Base-by-base conservation (phyloP, 2,329 filamentous ascomycete genomes). In the Cercospora sesami region DNA sequence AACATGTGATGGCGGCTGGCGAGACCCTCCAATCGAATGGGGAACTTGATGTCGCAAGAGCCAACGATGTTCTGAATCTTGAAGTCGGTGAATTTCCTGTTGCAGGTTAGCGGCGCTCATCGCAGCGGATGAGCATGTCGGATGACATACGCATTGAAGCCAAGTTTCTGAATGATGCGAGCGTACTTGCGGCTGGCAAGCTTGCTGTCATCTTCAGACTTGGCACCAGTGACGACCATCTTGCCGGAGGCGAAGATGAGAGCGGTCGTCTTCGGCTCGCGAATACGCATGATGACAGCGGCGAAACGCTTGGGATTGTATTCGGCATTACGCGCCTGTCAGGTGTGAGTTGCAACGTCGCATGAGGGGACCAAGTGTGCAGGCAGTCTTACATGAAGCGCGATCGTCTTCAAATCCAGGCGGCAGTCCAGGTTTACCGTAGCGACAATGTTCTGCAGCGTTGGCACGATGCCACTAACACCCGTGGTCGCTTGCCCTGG, bases 31-130 rank as follows among this genome's bases (percentile, higher is more conserved):
- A 99, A 86, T 74, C 95, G 93, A 75, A 99, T 97, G 64, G 95
- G 95, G 84, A 99, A 99, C 86, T 97, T 97, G 86, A 99, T 97
- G 80, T 99, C 95, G 81, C 94, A 98, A 69, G 93, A 97, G 72
- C 95, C 95, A 73, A 99, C 95, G 73, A 99, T 98, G 83, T 99
- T 99, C 85, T 97, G 94, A 78, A 99, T 99, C 88, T 98, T 99
- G 85, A 99, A 99, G 81, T 99, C 95, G 74, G 94, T 97, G 82
- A 99, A 98, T 88, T 97, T 97, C 18, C 53, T 59, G 63, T 5
- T 36, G 21, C 53, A 16, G 4, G 36, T 65, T 33, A 65, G 63
- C 55, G 55, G 16, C 5, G 64, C 31, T 26, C 63, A 63, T 59
- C 57, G 10, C 53, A 64, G 33, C 48, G 26, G 61, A 63, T 59